phyloP scores from a whole-genome alignment of 805 yeast species.

The Starmerella potacharoeniae region DNA sequence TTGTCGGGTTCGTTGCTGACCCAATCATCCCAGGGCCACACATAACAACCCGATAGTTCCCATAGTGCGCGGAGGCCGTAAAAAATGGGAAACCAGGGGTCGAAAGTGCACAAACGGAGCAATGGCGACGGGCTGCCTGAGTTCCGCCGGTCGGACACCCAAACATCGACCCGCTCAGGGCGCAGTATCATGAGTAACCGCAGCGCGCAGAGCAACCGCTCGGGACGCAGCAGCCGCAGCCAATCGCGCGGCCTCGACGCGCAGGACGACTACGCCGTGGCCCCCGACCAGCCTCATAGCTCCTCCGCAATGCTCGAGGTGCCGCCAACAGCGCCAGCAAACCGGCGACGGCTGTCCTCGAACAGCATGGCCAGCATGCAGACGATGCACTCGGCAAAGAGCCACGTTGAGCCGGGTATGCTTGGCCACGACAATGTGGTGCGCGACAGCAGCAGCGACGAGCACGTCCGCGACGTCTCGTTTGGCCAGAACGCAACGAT shows the following conservation, averaged over 20 bases:
- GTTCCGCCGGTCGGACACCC: conserved; percentile 33
- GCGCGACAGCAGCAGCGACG: neutral
- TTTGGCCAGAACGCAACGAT: conserved; percentile 22
- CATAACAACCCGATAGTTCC: neutral
- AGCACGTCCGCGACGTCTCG: conserved; percentile 4
- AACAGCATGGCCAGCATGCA: conserved; percentile 17
- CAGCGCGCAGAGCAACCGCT: conserved; percentile 4
- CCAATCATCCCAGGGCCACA: neutral
- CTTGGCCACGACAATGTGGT: neutral
- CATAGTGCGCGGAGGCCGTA: neutral
- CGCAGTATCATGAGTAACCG: conserved; percentile 17
- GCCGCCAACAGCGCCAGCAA: neutral
- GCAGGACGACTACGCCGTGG: neutral
- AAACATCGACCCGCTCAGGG: conserved; percentile 28
- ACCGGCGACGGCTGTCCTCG: conserved; percentile 13
- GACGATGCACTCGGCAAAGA: conserved; percentile 19
- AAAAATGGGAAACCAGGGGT: conserved; percentile 31
- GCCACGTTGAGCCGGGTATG: conserved; percentile 6
- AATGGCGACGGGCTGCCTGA: conserved; percentile 17
- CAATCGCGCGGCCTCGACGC: conserved; percentile 1
- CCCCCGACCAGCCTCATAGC: neutral
- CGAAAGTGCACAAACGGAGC: conserved; percentile 21
- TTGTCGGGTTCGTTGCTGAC: neutral
- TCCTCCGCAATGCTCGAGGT: neutral
- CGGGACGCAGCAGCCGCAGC: conserved; percentile 10